Base-by-base conservation (phyloP, 164 flowering plant genomes). In the Nymphaea colorata region DNA sequence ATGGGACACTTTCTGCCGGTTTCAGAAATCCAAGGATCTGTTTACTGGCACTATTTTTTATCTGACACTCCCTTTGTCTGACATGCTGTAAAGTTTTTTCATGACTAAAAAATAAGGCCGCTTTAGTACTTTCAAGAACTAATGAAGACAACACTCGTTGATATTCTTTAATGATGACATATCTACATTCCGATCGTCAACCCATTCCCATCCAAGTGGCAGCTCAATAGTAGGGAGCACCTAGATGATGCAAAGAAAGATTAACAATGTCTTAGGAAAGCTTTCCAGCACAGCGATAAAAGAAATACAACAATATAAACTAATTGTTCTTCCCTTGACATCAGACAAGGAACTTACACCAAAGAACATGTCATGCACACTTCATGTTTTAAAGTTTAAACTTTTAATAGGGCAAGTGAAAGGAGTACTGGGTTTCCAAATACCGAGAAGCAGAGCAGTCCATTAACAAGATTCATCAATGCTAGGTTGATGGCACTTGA, bases 81-180 rank as follows among this genome's bases (percentile, higher is more conserved):
- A 83, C 94, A 69, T 75, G 69, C 51, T 86, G 87, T 6, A 76
- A 83, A 81, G 25, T 76, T 66, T 77, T 79, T 45, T 71, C 51
- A 16, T 81, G 77, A 77, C 75, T 74, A 71, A 79, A n/a, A 95
- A 82, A 55, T 78, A 78, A 5, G 95, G 93, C 91, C 93, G 87
- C 66, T 85, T 82, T 61, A 25, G 88, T 75, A 67, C 77, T 78
- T 69, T 80, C 83, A 55, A 78, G 68, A 62, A 87, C 82, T 47
- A 90, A 87, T 64, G 93, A 88, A 87, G 89, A 91, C 69, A 85
- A 86, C 97, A 91, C 42, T 91, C 91, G 75, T 87, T 93, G 78
- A 80, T 75, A 69, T 82, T 77, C 64, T 73, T 79, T 12, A 75
- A 79, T 43, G 93, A 82, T 67, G 64, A 25, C 36, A 25, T 78